These are phyloP conservation scores for Pichia californica DNA, from an alignment of 805 yeast genomes.

Conservation along the genomic window DNA sequence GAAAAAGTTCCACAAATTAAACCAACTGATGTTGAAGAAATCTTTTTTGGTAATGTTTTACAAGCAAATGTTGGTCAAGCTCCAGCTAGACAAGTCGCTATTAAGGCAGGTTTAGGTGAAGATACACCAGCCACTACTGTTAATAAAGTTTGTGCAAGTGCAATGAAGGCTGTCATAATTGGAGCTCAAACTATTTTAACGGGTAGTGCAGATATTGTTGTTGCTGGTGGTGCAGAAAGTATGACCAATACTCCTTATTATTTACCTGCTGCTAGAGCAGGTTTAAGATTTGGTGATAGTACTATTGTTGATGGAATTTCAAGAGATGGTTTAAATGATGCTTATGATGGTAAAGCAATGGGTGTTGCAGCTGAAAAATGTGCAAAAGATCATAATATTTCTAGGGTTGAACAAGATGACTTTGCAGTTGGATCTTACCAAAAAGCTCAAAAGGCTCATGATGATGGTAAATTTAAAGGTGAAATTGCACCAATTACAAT, in stretches of 20 bases:
- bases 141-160: constrained; percentile 97
- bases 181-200: constrained; percentile 87
- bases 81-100: constrained; percentile 96
- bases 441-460: constrained; percentile 78
- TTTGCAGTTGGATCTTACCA: constrained; percentile 80
- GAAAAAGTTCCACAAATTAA: constrained; percentile 76
- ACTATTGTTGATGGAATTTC: constrained; percentile 79
- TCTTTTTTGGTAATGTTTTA: constrained; percentile 86
- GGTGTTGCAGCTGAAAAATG: constrained; percentile 97
- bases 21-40: constrained; percentile 77
- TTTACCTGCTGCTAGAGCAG: constrained; percentile 75
- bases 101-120: constrained; percentile 80
- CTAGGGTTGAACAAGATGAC: constrained; percentile 86
- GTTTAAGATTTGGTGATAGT: constrained; percentile 85
- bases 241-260: constrained; percentile 97
- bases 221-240: constrained; percentile 97
- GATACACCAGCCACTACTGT: constrained; percentile 81
- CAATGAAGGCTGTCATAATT: constrained; percentile 82
- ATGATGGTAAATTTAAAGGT: constrained; percentile 67
- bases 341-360: constrained; percentile 84
- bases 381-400: constrained; percentile 69
- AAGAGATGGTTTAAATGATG: constrained; percentile 91
- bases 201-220: constrained; percentile 86
- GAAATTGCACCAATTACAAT: constrained; percentile 88
- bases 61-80: constrained; percentile 95